Base-by-base conservation (phyloP, 1,139 yeast species). In the Candida smagusa region DNA sequence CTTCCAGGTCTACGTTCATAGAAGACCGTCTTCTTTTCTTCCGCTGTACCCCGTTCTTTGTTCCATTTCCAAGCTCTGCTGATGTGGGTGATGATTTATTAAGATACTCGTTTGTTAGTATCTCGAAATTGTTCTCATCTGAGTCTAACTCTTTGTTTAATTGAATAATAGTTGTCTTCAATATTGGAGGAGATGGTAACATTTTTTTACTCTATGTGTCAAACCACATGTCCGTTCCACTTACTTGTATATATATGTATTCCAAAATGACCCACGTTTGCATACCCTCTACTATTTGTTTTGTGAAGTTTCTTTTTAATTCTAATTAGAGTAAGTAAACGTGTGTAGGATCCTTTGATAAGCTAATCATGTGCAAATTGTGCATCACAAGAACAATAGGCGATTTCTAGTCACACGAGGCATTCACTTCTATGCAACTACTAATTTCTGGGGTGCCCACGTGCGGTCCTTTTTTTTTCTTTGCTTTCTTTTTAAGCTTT, bases 91-190 rank as follows among this genome's bases (percentile, higher is more conserved):
- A 32, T 34, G 30, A 31, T 35, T 40, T 40, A 26, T 41, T 39
- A 30, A 40, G 41, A 34, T 63, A 64, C 28, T 68, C 72, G 41
- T 68, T 63, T 37, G 74, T 62, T 49, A 72, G 57, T 33, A 74
- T 59, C 49, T 68, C 69, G 45, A 66, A 63, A 54, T 65, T 58
- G 50, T 65, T 68, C 52, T 69, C 68, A 31, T 63, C 65, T 41
- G 59, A 59, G 40, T 70, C 75, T 37, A 68, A 52, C 33, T 69
- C 74, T 45, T 67, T 70, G 45, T 78, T 79, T 59, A 78, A 66
- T 50, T 78, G 84, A 31, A 79, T 76, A 38, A 79, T 78, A 12
- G 83, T 78, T 3, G 85, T 77, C 52, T 77, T 79, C 43, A 80
- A 68, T 21, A 73, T 70, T 4, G 86, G 86, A 1, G 85, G 84